Base-by-base conservation (phyloP, 2,329 filamentous ascomycete species). In the Aspergillus awamori region DNA sequence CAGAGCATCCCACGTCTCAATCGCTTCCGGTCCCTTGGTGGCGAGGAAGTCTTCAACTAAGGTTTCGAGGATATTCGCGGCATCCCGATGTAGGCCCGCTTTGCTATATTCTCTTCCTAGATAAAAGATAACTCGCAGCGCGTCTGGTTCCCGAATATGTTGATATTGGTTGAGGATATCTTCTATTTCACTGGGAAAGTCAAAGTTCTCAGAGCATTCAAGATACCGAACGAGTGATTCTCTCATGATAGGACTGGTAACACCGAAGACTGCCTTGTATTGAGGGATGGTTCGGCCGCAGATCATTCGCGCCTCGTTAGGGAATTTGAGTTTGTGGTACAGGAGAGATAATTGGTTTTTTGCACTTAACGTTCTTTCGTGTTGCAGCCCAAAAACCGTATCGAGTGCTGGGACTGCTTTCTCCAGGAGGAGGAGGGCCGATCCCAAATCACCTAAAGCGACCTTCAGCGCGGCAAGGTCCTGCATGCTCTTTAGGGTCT, bases 401-500 rank as follows among this genome's bases (percentile, higher is more conserved):
- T 73, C 71, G 8, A 72, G 66, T 5, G 71, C 65, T 4, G 71
- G 70, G 8, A 73, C 69, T 17, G 67, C 71, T 38, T 71, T 69
- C 52, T 73, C 69, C 2, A 74, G 62, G 4, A 74, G 61, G 6
- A 72, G 58, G 3, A 72, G 64, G 0, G 71, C 71, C 2, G 71
- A 65, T 58, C 71, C 69, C 5, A 71, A 38, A 54, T 74, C 71
- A 8, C 71, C 71, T 1, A 74, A 53, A 7, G 59, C 59, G 17
- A 68, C 63, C 45, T 72, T 73, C 11, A 73, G 59, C 39, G 65
- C 67, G 15, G 71, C 71, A 47, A 74, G 65, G 33, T 70, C 64
- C 52, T 72, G 71, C 71, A 73, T 74, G 51, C 67, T 72, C 41
- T 58, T 67, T 24, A 74, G 59, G 1, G 71, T 74, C n/a, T 74